Conservation (phyloP, 139 green algal genomes). For the Closterium sp. region DNA sequence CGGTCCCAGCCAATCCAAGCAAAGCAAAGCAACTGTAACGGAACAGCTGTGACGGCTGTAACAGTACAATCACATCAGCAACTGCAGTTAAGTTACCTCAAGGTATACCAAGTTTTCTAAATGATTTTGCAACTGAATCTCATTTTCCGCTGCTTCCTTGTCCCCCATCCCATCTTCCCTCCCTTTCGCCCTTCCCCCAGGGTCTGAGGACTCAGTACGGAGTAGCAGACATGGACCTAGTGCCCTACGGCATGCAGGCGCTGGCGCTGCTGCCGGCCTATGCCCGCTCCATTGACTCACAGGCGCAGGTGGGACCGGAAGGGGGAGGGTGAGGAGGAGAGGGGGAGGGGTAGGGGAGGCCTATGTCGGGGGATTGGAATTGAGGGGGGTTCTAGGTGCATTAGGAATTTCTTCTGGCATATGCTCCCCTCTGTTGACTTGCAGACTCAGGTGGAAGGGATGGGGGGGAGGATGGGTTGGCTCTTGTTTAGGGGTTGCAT, state of each 20-base stretch:
- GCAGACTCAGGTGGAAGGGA: too few species aligned
- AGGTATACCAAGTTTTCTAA: too few species aligned
- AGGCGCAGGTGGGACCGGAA: background rate
- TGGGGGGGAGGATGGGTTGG: too few species aligned
- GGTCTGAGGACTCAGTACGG: conserved; percentile 12
- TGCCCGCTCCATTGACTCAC: conserved; percentile 10
- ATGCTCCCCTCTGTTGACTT: too few species aligned
- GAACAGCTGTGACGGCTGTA: background rate
- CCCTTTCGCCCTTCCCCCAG: background rate
- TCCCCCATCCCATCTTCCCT: background rate
- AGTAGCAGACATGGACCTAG: conserved; percentile 23
- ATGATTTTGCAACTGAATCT: too few species aligned
- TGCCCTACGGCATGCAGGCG: conserved; percentile 53
- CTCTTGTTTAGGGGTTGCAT: too few species aligned
- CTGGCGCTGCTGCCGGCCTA: conserved; percentile 47
- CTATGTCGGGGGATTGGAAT: background rate
- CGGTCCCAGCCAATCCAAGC: background rate
- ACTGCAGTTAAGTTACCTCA: background rate
- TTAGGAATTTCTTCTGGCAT: too few species aligned
- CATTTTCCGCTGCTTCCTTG: too few species aligned
- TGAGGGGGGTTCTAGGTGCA: too few species aligned
- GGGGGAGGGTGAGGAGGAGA: background rate
- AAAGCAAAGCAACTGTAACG: too few species aligned
- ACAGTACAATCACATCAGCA: background rate
- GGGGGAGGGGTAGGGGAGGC: background rate